These are phyloP conservation scores for Neoarthrinium moseri DNA, from an alignment of 2,329 filamentous ascomycete genomes.

Conservation along the genomic window DNA sequence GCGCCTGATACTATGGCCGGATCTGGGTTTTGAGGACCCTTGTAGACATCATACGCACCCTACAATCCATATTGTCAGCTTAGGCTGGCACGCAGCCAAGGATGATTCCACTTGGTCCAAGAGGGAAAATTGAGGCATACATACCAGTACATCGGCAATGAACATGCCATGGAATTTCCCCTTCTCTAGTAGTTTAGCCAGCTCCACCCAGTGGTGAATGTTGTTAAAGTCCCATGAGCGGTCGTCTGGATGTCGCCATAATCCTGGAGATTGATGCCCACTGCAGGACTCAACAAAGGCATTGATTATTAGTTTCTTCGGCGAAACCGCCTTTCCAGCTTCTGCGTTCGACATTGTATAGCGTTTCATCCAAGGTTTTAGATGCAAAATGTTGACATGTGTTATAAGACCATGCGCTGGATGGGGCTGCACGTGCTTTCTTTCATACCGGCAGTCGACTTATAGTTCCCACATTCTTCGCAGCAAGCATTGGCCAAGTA, in stretches of 20 bases:
- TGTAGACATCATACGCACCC: constrained; percentile 11
- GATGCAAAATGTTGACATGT: no score
- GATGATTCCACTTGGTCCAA: no score
- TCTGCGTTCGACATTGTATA: no score
- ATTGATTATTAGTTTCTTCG: constrained; percentile 57
- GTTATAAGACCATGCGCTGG: no score
- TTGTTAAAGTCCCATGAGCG: constrained; percentile 56
- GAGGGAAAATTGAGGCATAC: no score
- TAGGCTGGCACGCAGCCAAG: constrained; percentile 26
- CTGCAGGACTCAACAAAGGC: constrained; percentile 64
- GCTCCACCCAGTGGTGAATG: constrained; percentile 63
- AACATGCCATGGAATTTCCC: constrained; percentile 66
- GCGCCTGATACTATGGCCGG: constrained; percentile 36
- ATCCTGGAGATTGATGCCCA: constrained; percentile 49
- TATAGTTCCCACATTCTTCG: no score
- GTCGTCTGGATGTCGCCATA: constrained; percentile 54
- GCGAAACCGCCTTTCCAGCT: constrained; percentile 10
- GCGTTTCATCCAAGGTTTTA: no score
- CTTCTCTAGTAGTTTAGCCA: constrained; percentile 60
- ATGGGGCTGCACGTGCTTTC: neutral
- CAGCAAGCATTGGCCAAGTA: no score
- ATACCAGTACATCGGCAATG: constrained; percentile 64
- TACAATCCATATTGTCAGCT: constrained; percentile 61
- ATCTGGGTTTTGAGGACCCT: constrained; percentile 8
- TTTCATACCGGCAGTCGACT: no score